These are phyloP conservation scores for Trametes sp. DNA, from an alignment of 1,284 basidiomycete species.

Conservation along the genomic window DNA sequence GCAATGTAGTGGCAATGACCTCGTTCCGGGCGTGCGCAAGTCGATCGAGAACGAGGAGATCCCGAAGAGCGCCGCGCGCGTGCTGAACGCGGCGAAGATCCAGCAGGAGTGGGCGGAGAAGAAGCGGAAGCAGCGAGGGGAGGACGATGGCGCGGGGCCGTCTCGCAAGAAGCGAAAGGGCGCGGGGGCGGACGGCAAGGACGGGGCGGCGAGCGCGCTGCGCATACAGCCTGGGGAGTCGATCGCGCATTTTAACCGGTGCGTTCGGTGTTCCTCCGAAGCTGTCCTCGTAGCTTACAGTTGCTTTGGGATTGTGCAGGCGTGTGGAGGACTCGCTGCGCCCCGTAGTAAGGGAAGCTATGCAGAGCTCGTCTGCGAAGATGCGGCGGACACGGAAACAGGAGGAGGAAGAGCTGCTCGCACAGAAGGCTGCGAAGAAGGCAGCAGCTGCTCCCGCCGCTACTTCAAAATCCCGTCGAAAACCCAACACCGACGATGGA, in stretches of 20 bases:
- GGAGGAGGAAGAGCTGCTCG: slow-evolving; percentile 38
- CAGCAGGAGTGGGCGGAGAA: slow-evolving; percentile 61
- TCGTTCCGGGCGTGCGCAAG: slow-evolving; percentile 34
- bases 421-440: slow-evolving; percentile 34
- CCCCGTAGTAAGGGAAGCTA: slow-evolving; percentile 64
- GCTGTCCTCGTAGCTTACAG: neutral
- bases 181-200: slow-evolving; percentile 31
- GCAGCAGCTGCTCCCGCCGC: slow-evolving; percentile 21
- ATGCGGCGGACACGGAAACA: slow-evolving; percentile 55
- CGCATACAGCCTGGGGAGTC: slow-evolving; percentile 73
- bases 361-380: slow-evolving; percentile 61
- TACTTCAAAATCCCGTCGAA: slow-evolving; percentile 16
- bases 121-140: slow-evolving; percentile 52
- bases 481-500: neutral
- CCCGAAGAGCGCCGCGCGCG: slow-evolving; percentile 69
- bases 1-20: slow-evolving; percentile 51
- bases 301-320: slow-evolving; percentile 44
- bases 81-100: slow-evolving; percentile 67
- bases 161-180: slow-evolving; percentile 49
- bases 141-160: slow-evolving; percentile 40
- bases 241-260: slow-evolving; percentile 78
- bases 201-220: slow-evolving; percentile 37
- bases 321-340: slow-evolving; percentile 77
- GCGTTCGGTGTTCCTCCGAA: slow-evolving; percentile 35
- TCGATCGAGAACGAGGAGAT: slow-evolving; percentile 56